Evolutionary conservation across 352 stramenopile genomes (phyloP), one percentile per base, ranked within the genome.

Genomic region (Globisporangium ultimum): DNA sequence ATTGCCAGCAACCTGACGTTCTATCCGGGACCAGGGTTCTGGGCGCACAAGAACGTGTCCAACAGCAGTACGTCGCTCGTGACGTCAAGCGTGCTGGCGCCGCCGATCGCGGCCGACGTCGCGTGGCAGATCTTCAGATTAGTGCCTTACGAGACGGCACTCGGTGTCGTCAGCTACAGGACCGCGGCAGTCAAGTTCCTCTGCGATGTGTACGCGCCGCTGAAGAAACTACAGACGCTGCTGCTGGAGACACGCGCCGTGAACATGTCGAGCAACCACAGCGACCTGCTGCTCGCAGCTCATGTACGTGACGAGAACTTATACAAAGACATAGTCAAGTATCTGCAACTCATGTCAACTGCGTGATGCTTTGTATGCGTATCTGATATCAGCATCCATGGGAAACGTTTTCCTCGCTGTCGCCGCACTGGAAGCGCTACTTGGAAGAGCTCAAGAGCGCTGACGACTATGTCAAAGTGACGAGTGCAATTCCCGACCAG

Each of bases 121-220:
- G 86, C 70, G n/a, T 89, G 82, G 78, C 76, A 92, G 54, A 88
- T 95, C 51, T 95, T 91, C 60, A 76, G 78, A 8, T 62, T 95
- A n/a, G 77, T 84, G 9, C 86, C 86, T 32, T 88, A 88, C 48
- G 86, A 95, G 47, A 88, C 77, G 0, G 68, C 71, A 34, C 67
- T 95, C 47, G 83, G 80, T 12, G 76, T 81, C 5, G 74, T 81
- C 2, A 68, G 67, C 14, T 80, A 88, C 69, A 73, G 68, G n/a
- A 71, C 65, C 0, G 72, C 72, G 6, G 86, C 84, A 9, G 73
- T 95, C 22, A 60, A 78, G 36, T 95, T 92, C 51, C 56, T 95
- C 13, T 95, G 86, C 41, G 65, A 76, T 21, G 75, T 84, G 1
- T 95, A 89, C 53, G 58, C 66, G 48, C 77, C 74, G 17, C 64